These are phyloP conservation scores for Citrus mangshanensis DNA, from an alignment of 345 rosid genomes.

Conservation along the genomic window DNA sequence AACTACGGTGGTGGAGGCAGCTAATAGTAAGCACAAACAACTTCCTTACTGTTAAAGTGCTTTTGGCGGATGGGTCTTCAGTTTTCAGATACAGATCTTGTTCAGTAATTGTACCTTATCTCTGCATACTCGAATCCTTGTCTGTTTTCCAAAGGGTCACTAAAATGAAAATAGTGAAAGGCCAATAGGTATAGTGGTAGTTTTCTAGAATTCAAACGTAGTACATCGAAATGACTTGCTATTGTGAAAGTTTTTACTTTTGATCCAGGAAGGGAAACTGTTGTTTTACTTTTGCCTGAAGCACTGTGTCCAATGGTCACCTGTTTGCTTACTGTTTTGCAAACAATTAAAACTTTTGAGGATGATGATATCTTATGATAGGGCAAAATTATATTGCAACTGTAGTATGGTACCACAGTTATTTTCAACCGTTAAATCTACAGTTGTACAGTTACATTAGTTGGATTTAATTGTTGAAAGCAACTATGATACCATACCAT, in stretches of 20 bases:
- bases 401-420: no score
- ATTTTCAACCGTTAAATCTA: rapidly evolving
- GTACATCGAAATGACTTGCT: not conserved
- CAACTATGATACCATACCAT: no score
- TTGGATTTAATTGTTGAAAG: no score
- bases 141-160: not conserved
- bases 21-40: not conserved
- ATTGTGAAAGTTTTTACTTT: not conserved
- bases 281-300: not conserved
- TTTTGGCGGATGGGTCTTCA: slow-evolving; percentile 1
- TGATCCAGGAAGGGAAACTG: not conserved
- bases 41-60: not conserved
- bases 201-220: not conserved
- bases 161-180: not conserved
- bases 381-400: no score
- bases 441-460: no score
- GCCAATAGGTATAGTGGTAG: not conserved
- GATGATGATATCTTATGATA: no score
- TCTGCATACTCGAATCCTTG: not conserved
- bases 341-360: no score
- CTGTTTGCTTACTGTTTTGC: not conserved
- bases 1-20: not conserved
- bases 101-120: not conserved
- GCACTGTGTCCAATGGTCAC: not conserved
- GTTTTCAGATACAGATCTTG: slow-evolving; percentile 10